Percentiles rank a stretch among this genome's conserved stretches.
Conservation (phyloP, 768 basidiomycete genomes). For the Macrolepiota albuminosa region DNA sequence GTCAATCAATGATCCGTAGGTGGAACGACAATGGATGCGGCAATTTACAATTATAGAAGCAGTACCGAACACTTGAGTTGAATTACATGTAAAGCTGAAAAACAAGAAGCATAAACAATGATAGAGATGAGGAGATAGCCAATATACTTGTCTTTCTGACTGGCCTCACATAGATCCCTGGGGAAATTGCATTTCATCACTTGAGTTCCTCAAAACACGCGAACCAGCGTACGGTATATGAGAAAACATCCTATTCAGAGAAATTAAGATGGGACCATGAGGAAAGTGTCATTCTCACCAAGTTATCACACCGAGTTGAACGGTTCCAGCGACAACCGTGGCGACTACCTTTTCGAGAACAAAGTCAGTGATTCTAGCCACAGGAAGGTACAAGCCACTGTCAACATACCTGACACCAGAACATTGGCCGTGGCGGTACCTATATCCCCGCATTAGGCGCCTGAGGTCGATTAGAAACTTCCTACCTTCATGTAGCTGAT, state of each 20-base stretch:
- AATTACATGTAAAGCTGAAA: constrained; percentile 45
- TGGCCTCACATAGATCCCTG: constrained; percentile 42
- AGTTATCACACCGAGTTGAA: constrained; percentile 60
- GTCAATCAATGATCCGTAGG: constrained; percentile 11
- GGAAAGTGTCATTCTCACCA: constrained; percentile 35
- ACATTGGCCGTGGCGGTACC: constrained; percentile 63
- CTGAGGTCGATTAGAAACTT: neutral
- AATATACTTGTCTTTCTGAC: constrained; percentile 39
- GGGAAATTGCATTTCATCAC: neutral
- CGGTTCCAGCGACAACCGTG: constrained; percentile 55
- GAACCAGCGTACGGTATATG: constrained; percentile 43
- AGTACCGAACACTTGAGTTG: constrained; percentile 45
- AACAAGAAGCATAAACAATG: neutral
- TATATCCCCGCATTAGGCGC: constrained; percentile 16
- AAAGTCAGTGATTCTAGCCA: neutral
- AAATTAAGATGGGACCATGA: neutral
- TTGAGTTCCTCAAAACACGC: neutral
- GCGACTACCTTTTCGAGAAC: constrained; percentile 40
- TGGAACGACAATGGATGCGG: neutral
- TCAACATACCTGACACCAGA: constrained; percentile 49
- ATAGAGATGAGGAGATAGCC: neutral
- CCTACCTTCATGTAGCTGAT: constrained; percentile 44
- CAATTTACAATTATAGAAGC: constrained; percentile 56
- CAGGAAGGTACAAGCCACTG: neutral
- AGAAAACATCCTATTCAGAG: constrained; percentile 48